Evolutionary conservation across 139 green algal genomes (phyloP), one percentile per base, ranked within the genome.

Genomic region (Chlamydomonas applanata): DNA sequence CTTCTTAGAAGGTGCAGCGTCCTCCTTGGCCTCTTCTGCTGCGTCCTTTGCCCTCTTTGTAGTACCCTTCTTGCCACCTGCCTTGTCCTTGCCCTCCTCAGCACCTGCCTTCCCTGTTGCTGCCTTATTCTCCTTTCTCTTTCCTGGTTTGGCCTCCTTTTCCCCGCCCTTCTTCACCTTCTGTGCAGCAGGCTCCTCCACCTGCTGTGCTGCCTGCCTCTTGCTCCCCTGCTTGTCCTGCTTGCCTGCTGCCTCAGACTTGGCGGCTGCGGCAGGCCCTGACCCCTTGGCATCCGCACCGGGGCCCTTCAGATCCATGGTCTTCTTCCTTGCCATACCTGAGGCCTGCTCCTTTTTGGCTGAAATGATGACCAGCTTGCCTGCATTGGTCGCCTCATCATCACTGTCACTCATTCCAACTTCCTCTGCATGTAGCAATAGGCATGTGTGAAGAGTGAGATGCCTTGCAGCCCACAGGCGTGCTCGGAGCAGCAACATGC

Each of bases 321-420:
- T 49, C 40, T 49, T 7, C 40, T 49, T 49, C 7, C 40, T 7
- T 49, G 40, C 11, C 40, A 11, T 11, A 49, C 40, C 40, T 7
- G 40, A 49, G 40, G 40, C 40, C 40, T 49, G 40, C 40, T 49
- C 40, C 7, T 7, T 49, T 11, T 62, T 62, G 53, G 53, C 20
- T 25, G 53, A 33, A 4, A 62, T 62, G 53, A 62, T 62, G 53
- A 62, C 24, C 22, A 62, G 53, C 53, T 62, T 62, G 53, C 24
- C 24, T 11, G 53, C 22, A 25, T 33, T 33, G 53, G 53, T 29
- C 13, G 20, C 53, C 53, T 62, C 53, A 11, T 62, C 53, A 29
- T 62, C 53, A 29, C 24, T 33, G 53, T 62, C 53, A 62, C 53
- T 62, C 29, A 66, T 22, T 4, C 24, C 16, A 3, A n/a, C 66